phyloP scores from a whole-genome alignment of 306 rosid genomes.

The Dryas octopetala region DNA sequence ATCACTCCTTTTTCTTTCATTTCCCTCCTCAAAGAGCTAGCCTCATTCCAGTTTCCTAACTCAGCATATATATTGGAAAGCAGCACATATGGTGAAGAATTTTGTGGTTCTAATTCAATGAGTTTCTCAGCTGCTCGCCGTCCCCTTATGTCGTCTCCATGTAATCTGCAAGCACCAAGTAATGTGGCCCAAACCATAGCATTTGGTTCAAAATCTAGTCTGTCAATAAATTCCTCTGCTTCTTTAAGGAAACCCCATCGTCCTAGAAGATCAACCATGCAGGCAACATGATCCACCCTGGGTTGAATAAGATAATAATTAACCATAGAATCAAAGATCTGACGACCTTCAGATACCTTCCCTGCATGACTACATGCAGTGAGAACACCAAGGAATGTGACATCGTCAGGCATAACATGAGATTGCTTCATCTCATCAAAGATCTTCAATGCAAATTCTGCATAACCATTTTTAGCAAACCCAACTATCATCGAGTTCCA shows the following conservation, averaged over 20 bases:
- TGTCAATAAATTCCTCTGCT: conserved; percentile 48
- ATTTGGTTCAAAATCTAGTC: background rate
- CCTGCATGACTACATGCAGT: conserved; percentile 88
- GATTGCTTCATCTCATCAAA: conserved; percentile 56
- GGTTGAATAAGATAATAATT: conserved; percentile 48
- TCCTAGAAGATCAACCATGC: conserved; percentile 79
- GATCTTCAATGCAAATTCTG: conserved; percentile 50
- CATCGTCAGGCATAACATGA: conserved; percentile 57
- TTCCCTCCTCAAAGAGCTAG: conserved; percentile 53
- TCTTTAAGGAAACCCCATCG: conserved; percentile 80
- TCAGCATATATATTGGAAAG: conserved; percentile 69
- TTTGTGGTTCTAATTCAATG: conserved; percentile 56
- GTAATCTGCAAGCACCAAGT: conserved; percentile 76
- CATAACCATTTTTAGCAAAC: conserved; percentile 77
- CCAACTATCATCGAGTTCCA: conserved; percentile 93
- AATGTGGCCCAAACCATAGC: conserved; percentile 57
- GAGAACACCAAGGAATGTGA: conserved; percentile 84
- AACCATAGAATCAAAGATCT: conserved; percentile 50
- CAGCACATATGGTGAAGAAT: conserved; percentile 65
- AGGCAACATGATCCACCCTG: conserved; percentile 62
- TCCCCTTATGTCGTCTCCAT: conserved; percentile 78
- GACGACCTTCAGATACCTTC: conserved; percentile 62
- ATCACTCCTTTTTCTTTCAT: conserved; percentile 66
- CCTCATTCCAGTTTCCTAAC: conserved; percentile 71
- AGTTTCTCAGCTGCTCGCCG: conserved; percentile 63